Evolutionary conservation across 73 alveolate species (phyloP).

Genomic region (Tetrahymena borealis): DNA sequence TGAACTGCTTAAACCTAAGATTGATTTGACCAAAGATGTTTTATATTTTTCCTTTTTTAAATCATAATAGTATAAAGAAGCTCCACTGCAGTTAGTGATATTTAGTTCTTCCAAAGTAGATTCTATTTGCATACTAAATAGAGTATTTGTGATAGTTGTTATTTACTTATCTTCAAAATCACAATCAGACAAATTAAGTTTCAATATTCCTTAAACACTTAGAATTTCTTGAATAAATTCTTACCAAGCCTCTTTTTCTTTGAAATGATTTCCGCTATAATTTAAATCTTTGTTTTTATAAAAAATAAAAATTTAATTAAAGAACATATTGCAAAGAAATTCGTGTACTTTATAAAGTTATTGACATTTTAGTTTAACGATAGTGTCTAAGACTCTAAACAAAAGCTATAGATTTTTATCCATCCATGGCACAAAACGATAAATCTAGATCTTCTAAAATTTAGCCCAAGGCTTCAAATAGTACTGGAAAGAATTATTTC

Average conservation of each 20-base stretch:
- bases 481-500: background rate
- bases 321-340: background rate
- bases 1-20: background rate
- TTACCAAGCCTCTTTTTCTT: background rate
- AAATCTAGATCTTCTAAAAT: background rate
- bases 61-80: background rate
- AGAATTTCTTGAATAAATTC: background rate
- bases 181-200: background rate
- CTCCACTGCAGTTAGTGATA: background rate
- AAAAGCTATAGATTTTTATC: background rate
- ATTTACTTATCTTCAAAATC: background rate
- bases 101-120: background rate
- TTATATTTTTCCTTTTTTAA: background rate
- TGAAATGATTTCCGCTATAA: background rate
- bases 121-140: background rate
- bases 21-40: background rate
- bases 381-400: background rate
- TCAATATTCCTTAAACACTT: background rate
- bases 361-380: background rate
- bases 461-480: background rate
- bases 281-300: background rate
- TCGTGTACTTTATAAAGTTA: background rate
- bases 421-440: background rate
- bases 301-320: background rate
- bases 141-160: background rate